Evolutionary conservation across 192 early-diverging fungal species (phyloP), one percentile per base, ranked within the genome.

Genomic region (Paraglomus occultum): DNA sequence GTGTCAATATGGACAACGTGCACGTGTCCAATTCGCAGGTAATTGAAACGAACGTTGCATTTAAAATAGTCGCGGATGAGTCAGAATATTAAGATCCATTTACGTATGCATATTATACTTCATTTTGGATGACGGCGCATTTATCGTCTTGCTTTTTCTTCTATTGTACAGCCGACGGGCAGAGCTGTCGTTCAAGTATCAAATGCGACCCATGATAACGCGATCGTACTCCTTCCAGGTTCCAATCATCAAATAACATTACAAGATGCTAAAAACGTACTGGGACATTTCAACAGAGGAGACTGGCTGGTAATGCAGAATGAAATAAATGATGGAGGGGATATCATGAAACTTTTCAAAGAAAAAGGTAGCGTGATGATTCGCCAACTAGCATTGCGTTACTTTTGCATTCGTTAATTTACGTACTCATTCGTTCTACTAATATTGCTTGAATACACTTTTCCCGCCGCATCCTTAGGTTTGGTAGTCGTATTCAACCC

Each of bases 241-340:
- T 85, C 94, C 14, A 95, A 94, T 80, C 75, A 84, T 72, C 66
- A 73, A 18, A 73, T 88, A 20, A 81, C 80, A 20, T 60, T 77
- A 1, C 66, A 82, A 8, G 79, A 89, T 40, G 84, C 79, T 8
- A 67, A 47, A 11, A 47, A 73, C n/a, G 83, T 85, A 15, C 69
- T 90, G n/a, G 20, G 12, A 8, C 74, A 76, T 1, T 90, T 89
- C 70, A 71, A 76, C 6, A 20, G 64, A 18, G 87, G 85, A 10
- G 92, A 92, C 69, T 93, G 90, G 90, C 76, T 95, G 17, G 67
- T 96, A 1, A 80, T 94, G 73, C 94, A 96, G 52, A 96, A 95
- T 77, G 95, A 98, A 75, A 93, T 94, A 1, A 77, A 77, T 9
- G 46, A 43, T 42, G 88, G 89, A 18, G 88, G 82, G 3, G 84